Conservation (phyloP, 2,329 filamentous ascomycete species). For the Colletotrichum echinochloae region DNA sequence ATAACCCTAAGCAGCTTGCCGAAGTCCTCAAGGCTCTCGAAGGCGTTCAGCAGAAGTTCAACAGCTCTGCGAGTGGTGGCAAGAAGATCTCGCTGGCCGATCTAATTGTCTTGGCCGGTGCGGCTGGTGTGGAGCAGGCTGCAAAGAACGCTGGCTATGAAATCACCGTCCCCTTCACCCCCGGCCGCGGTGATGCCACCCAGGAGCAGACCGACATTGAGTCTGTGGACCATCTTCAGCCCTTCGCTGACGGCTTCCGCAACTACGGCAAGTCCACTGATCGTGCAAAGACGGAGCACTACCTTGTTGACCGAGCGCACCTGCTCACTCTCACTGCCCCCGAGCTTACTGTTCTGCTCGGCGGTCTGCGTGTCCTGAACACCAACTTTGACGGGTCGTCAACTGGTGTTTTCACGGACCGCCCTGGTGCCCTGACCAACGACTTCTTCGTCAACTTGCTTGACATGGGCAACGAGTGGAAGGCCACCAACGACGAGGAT, state of each 20-base stretch:
- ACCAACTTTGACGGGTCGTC: conserved; percentile 78
- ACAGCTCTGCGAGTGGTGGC: conserved; percentile 65
- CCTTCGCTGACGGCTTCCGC: conserved; percentile 80
- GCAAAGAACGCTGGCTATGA: conserved; percentile 60
- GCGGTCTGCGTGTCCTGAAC: conserved; percentile 77
- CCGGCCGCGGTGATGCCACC: conserved; percentile 78
- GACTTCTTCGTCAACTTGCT: conserved; percentile 88
- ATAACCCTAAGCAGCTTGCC: conserved; percentile 75
- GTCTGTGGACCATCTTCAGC: conserved; percentile 75
- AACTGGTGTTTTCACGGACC: conserved; percentile 75
- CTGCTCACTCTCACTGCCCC: conserved; percentile 78
- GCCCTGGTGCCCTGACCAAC: conserved; percentile 77
- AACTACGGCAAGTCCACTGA: conserved; percentile 76
- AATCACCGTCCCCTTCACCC: conserved; percentile 75
- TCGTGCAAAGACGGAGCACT: conserved; percentile 74
- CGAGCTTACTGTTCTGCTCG: conserved; percentile 77
- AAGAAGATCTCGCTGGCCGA: conserved; percentile 84
- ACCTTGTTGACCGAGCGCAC: conserved; percentile 78
- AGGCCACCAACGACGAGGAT: conserved; percentile 64
- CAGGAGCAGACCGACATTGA: conserved; percentile 78
- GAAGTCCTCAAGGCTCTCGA: conserved; percentile 73
- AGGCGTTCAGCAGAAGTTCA: conserved; percentile 75
- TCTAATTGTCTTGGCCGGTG: conserved; percentile 78
- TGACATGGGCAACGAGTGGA: conserved; percentile 75
- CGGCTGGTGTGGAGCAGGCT: conserved; percentile 80